Conservation (phyloP, 2,329 filamentous ascomycete species). For the Uncinocarpus reesii region DNA sequence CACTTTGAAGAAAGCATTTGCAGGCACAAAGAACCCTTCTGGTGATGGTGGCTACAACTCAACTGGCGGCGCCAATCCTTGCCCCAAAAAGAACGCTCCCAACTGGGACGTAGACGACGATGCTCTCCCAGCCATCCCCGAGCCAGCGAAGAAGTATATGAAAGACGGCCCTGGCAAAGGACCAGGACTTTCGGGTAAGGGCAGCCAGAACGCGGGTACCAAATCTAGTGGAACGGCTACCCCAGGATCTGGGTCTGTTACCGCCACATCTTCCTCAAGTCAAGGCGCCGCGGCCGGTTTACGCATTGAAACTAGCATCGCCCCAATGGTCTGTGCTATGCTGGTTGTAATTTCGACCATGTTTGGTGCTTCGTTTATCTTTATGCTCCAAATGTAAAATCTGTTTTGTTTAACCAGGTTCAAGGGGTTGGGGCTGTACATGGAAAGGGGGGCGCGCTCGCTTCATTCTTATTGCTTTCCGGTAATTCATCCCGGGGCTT, state of each 20-base stretch:
- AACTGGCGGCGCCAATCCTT: constrained; percentile 43
- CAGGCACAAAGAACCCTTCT: constrained; percentile 41
- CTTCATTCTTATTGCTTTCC: background rate
- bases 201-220: constrained; percentile 48
- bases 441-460: background rate
- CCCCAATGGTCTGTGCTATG: constrained; percentile 43
- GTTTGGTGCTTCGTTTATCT: constrained; percentile 40
- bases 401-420: background rate
- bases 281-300: constrained; percentile 38
- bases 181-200: constrained; percentile 45
- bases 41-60: constrained; percentile 52
- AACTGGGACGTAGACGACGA: constrained; percentile 49
- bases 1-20: constrained; percentile 43
- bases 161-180: constrained; percentile 48
- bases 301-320: constrained; percentile 38
- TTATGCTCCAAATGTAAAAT: constrained; percentile 5
- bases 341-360: constrained; percentile 45
- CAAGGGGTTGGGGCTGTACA: background rate
- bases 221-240: constrained; percentile 40
- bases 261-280: constrained; percentile 17
- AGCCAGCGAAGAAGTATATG: constrained; percentile 47
- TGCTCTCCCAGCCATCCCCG: constrained; percentile 48
- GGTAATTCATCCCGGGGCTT: background rate
- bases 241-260: constrained; percentile 28
- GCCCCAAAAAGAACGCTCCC: constrained; percentile 42